Base-by-base conservation (phyloP, 2,329 filamentous ascomycete species). In the Thielaviopsis populi region DNA sequence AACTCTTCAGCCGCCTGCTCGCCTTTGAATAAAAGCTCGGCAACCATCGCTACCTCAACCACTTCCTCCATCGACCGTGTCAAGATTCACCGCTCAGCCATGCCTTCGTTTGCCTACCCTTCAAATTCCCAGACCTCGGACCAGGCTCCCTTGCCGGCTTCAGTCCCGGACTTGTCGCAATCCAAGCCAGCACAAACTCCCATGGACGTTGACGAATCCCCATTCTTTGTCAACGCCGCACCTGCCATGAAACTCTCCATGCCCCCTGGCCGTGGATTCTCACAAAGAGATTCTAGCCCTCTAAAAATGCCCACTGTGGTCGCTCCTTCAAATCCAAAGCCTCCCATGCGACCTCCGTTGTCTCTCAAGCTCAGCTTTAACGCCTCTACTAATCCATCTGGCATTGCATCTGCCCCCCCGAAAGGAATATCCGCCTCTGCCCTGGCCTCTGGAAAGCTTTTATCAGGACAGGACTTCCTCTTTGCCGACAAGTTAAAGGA, bases 401-500 rank as follows among this genome's bases (percentile, higher is more conserved):
- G 75, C 63, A 42, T 11, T 41, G 13, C 43, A 24, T 33, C 75
- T 73, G 0, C 24, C 24, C 10, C 50, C 17, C 33, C 63, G 24
- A 46, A 37, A 37, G 63, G 40, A 22, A 65, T 48, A 17, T 48
- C 50, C 17, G 27, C 53, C 17, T 65, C 63, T 27, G 40, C 59
- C 41, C 10, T 50, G 24, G 63, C 24, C 30, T 61, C 50, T 6
- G 41, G 33, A n/a, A 63, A 63, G 22, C 37, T 43, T 17, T 27
- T 63, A 24, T 17, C 54, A 4, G 27, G 53, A 13, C 77, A 80
- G 0, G 71, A 73, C 0, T 75, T 86, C 74, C 78, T 89, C 33
- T 73, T 80, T 0, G 75, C 79, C 1, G 73, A 76, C 1, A 75
- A 82, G 37, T 76, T 88, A 15, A 80, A 78, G 66, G 77, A 81